Conservation (phyloP, 2,329 filamentous ascomycete genomes). For the Alternaria triticina region DNA sequence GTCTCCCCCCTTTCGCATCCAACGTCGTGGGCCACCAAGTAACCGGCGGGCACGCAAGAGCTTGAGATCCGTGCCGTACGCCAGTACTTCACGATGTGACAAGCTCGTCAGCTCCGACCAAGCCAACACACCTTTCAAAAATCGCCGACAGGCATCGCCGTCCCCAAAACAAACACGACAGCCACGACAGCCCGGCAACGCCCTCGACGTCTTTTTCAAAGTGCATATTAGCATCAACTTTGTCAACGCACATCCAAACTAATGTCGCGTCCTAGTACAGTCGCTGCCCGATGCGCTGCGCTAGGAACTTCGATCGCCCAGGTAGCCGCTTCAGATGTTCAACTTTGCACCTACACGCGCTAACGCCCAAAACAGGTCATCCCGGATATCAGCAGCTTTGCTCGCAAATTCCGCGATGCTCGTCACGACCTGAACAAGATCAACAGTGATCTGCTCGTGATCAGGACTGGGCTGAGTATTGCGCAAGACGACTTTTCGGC, state of each 20-base stretch:
- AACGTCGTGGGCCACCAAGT: slow-evolving; percentile 4
- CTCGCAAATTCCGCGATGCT: slow-evolving; percentile 39
- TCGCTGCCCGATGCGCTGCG: slow-evolving; percentile 43
- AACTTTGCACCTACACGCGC: slow-evolving; percentile 8
- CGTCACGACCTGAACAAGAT: slow-evolving; percentile 42
- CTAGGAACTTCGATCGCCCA: slow-evolving; percentile 39
- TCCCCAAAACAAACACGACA: neutral
- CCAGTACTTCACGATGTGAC: slow-evolving; percentile 12
- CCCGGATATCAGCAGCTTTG: slow-evolving; percentile 37
- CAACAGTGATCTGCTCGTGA: slow-evolving; percentile 39
- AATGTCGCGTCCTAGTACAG: slow-evolving; percentile 36
- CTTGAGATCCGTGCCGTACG: slow-evolving; percentile 16
- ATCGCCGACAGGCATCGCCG: neutral
- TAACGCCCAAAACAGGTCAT: slow-evolving; percentile 33
- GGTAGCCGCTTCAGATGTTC: slow-evolving; percentile 21
- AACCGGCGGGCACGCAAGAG: slow-evolving; percentile 13
- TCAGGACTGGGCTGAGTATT: slow-evolving; percentile 40
- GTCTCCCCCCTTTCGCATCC: slow-evolving; percentile 1
- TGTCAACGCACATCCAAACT: slow-evolving; percentile 4
- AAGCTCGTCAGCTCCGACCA: slow-evolving; percentile 13
- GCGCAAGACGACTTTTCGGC: slow-evolving; percentile 41
- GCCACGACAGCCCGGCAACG: neutral
- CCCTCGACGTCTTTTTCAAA: slow-evolving; percentile 1
- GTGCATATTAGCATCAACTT: neutral
- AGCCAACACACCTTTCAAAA: neutral